Conservation (phyloP, 192 early-diverging fungal species). For the Rhizoclosmatium globosum region DNA sequence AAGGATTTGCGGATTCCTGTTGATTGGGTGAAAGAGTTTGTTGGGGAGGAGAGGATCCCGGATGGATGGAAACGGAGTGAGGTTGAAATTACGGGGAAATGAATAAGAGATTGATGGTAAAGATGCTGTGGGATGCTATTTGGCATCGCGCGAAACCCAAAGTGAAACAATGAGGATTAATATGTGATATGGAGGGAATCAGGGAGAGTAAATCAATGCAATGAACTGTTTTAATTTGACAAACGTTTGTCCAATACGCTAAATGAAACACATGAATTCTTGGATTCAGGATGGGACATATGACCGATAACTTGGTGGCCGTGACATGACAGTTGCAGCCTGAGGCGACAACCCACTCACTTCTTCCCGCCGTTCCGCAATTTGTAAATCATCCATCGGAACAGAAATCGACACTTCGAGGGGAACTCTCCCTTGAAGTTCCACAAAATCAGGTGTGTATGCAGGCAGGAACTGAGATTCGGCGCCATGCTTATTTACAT, state of each 20-base stretch:
- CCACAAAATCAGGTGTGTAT: slow-evolving; percentile 16
- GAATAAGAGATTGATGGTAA: not conserved
- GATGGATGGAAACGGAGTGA: not conserved
- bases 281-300: not conserved
- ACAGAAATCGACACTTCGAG: too few species aligned
- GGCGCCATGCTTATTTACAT: slow-evolving; percentile 29
- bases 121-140: not conserved
- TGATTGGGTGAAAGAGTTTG: not conserved
- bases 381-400: too few species aligned
- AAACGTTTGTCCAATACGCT: too few species aligned
- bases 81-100: not conserved
- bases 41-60: not conserved
- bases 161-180: too few species aligned
- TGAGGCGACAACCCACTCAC: not conserved
- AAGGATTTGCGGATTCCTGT: not conserved
- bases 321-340: not conserved
- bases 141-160: not conserved
- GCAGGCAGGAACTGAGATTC: slow-evolving; percentile 26
- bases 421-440: not conserved
- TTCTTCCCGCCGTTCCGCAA: too few species aligned
- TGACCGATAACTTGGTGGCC: slow-evolving; percentile 14
- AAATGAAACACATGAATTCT: too few species aligned
- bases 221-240: too few species aligned
- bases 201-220: too few species aligned
- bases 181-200: too few species aligned